Evolutionary conservation across 371 early-diverging fungal species (phyloP).

Genomic region (Mortierella sp.): DNA sequence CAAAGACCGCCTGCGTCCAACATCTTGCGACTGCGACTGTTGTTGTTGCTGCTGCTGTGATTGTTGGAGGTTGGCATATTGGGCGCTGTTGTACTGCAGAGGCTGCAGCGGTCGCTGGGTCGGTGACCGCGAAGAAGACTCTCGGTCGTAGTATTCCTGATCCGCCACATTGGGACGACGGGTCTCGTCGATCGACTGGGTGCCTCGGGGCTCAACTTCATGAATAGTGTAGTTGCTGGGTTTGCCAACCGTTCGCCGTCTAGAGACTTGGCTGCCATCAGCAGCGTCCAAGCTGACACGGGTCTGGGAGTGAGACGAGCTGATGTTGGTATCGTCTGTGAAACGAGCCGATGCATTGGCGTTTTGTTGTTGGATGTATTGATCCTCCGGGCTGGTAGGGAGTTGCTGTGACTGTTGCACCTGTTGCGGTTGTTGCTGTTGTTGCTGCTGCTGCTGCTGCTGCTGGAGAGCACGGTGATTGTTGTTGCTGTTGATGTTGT

Average conservation of each 20-base stretch:
- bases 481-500: constrained; percentile 12
- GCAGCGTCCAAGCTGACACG: constrained; percentile 32
- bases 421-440: constrained; percentile 17
- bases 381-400: neutral
- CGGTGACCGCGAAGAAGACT: neutral
- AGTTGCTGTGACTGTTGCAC: constrained; percentile 1
- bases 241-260: constrained; percentile 33
- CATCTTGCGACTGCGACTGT: constrained; percentile 29
- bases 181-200: constrained; percentile 47
- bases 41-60: constrained; percentile 1
- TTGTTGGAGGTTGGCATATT: constrained; percentile 6
- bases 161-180: constrained; percentile 25
- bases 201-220: constrained; percentile 25
- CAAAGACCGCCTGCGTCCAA: constrained; percentile 17
- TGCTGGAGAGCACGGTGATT: constrained; percentile 28
- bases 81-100: constrained; percentile 17
- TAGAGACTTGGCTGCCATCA: constrained; percentile 13
- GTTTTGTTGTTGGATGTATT: constrained; percentile 7
- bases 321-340: constrained; percentile 21
- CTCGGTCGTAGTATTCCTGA: constrained; percentile 7
- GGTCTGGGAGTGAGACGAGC: constrained; percentile 21
- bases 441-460: constrained; percentile 14
- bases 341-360: constrained; percentile 4
- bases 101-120: constrained; percentile 7
- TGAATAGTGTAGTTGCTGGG: neutral